These are phyloP conservation scores for Kwoniella botswanensis DNA, from an alignment of 768 basidiomycete genomes.

Conservation along the genomic window DNA sequence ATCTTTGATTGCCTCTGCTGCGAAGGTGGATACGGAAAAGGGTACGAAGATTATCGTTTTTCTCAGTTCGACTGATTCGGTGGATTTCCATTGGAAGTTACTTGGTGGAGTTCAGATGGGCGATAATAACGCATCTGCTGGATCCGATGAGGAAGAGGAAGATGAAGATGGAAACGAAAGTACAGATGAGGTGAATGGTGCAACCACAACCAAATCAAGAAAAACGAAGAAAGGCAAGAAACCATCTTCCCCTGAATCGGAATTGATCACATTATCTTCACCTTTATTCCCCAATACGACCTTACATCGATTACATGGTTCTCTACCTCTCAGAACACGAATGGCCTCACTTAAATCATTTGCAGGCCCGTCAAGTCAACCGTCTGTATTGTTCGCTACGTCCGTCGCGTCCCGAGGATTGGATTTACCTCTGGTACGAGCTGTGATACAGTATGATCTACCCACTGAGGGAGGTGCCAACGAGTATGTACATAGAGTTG, in stretches of 20 bases:
- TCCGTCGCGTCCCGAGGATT: constrained; percentile 98
- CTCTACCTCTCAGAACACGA: constrained; percentile 78
- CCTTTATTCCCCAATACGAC: constrained; percentile 78
- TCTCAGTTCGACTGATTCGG: constrained; percentile 94
- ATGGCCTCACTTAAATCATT: constrained; percentile 83
- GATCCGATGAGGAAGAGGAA: constrained; percentile 29
- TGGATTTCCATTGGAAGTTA: constrained; percentile 93
- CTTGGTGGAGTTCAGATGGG: constrained; percentile 76
- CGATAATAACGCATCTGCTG: constrained; percentile 40
- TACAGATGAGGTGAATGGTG: constrained; percentile 45
- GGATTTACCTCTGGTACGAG: constrained; percentile 89
- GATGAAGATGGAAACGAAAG: constrained; percentile 45
- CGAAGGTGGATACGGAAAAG: constrained; percentile 51
- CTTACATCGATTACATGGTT: constrained; percentile 91
- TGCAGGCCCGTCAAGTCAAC: constrained; percentile 59
- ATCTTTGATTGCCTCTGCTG: constrained; percentile 67
- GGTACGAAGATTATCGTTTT: constrained; percentile 76
- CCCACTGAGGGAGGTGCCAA: constrained; percentile 96
- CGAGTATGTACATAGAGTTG: constrained; percentile 96
- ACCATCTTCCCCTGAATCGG: constrained; percentile 30
- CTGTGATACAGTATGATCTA: constrained; percentile 94
- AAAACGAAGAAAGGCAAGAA: constrained; percentile 56
- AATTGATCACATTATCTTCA: constrained; percentile 67
- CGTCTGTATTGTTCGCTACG: constrained; percentile 87
- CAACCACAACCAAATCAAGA: constrained; percentile 44